Evolutionary conservation across 2,329 filamentous ascomycete species (phyloP), one percentile per base, ranked within the genome.

Genomic region (Epicoccum nigrum): DNA sequence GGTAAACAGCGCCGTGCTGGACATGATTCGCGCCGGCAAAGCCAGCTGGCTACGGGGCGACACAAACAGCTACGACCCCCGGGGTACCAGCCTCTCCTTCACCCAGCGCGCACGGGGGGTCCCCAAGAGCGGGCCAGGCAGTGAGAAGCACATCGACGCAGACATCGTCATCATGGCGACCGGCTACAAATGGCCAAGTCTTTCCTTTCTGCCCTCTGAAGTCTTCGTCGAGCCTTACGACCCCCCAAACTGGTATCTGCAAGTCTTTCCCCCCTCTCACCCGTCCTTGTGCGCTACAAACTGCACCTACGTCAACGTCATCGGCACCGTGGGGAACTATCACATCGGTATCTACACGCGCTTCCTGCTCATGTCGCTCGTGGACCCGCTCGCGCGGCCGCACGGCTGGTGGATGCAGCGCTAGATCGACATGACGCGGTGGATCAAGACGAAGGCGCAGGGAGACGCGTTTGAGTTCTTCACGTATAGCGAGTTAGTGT

Each of bases 331-430:
- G 1, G 88, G 90, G 0, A 92, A 94, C 71, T 93, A 89, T 81
- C 90, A 95, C 65, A 93, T 95, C 37, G 91, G 90, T 4, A 93
- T 95, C 63, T 95, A 94, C 75, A 95, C 90, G 0, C 82, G 91
- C 4, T 88, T 95, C 56, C 77, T 95, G 6, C 82, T 95, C 60
- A 93, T 94, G 89, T 94, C 94, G 69, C 80, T 95, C 46, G 80
- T 87, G 12, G 90, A 95, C 64, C 90, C 90, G 0, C 75, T 93
- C 17, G 86, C 89, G 0, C 81, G 88, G 0, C 90, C 91, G 0
- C 82, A 81, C 2, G 79, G 86, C 4, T 84, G 81, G 58, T 87
- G 88, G 84, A 95, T 94, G 89, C 82, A 88, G 74, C 80, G 85
- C 19, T 95, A 91, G 90, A 92, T 96, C 63, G 88, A 92, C 67